Evolutionary conservation across 2,329 filamentous ascomycete genomes (phyloP), one percentile per base, ranked within the genome.

Genomic region (Cladosporium sp.): DNA sequence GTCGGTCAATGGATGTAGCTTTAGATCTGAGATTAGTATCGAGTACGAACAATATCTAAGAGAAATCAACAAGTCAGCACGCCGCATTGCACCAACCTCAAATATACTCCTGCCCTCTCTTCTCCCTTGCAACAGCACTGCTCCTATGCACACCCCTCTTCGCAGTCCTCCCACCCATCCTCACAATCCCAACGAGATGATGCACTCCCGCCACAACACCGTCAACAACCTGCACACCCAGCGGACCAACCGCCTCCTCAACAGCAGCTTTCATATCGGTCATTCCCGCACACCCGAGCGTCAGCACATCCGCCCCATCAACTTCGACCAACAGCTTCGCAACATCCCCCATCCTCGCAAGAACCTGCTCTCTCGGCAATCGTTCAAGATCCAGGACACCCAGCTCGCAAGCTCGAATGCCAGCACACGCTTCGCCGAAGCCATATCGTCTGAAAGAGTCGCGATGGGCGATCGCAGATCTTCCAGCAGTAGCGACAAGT

Each of bases 251-350:
- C 0, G 74, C 77, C 25, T 76, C 68, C 60, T 80, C 76, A 40
- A 80, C 77, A 3, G 74, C 75, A 22, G 66, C 54, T 53, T 75
- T 76, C 70, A 80, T 68, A 39, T 74, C 76, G 9, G 73, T 73
- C 78, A 81, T 80, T 0, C 78, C 78, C 15, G 78, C 77, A 62
- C 78, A 80, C 0, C 78, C 78, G 24, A 81, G 62, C 5, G 74
- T 66, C 19, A 78, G 58, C 3, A 74, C 73, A 59, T 79, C 76
- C 3, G 72, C 77, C 19, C 74, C 77, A 45, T 72, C 54, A 19
- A 50, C 66, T 2, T 63, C 70, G 1, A 77, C 76, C 49, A 80
- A 61, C 37, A 65, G 64, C 59, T 63, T 68, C 0, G 74, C 75
- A 5, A 75, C 74, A 7, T 65, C 65, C 28, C 69, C 70, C 68